Percentiles rank a stretch among this genome's conserved stretches.
Evolutionary conservation across 768 basidiomycete genomes (phyloP).

Genomic region (Dictyophora rubrovolvata): DNA sequence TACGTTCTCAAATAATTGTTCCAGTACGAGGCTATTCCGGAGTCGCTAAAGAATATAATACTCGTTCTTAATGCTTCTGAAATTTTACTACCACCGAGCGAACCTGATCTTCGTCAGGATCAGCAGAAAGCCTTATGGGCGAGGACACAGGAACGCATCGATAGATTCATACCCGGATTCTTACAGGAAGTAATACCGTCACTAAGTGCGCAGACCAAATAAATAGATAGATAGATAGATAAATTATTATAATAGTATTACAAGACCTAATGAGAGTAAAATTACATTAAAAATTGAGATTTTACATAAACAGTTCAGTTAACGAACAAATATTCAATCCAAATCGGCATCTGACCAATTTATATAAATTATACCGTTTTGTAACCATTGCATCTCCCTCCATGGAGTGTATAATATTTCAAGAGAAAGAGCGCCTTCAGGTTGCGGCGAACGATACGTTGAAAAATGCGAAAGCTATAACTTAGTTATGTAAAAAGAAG

Average conservation of each 20-base stretch:
- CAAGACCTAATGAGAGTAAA: slow-evolving; percentile 1
- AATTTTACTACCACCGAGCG: slow-evolving; percentile 61
- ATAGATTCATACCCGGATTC: slow-evolving; percentile 88
- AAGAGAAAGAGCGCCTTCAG: too few species aligned
- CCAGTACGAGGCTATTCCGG: slow-evolving; percentile 90
- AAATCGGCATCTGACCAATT: too few species aligned
- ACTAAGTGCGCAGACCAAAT: slow-evolving; percentile 16
- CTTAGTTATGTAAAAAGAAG: neutral
- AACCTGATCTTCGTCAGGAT: slow-evolving; percentile 41
- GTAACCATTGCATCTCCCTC: too few species aligned
- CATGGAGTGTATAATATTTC: too few species aligned
- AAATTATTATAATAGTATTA: neutral
- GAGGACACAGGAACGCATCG: slow-evolving; percentile 76
- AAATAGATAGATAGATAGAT: neutral
- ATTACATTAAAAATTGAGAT: too few species aligned
- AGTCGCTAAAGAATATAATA: slow-evolving; percentile 93
- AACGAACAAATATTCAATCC: too few species aligned
- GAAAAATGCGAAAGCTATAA: neutral
- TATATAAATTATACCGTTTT: too few species aligned
- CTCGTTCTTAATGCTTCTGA: slow-evolving; percentile 90
- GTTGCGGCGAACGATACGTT: neutral
- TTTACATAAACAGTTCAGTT: too few species aligned
- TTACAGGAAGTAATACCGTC: slow-evolving; percentile 56
- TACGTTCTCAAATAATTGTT: neutral
- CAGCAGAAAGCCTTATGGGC: slow-evolving; percentile 70